These are phyloP conservation scores for Leccinum sublutescens DNA, from an alignment of 768 basidiomycete species.

Conservation along the genomic window DNA sequence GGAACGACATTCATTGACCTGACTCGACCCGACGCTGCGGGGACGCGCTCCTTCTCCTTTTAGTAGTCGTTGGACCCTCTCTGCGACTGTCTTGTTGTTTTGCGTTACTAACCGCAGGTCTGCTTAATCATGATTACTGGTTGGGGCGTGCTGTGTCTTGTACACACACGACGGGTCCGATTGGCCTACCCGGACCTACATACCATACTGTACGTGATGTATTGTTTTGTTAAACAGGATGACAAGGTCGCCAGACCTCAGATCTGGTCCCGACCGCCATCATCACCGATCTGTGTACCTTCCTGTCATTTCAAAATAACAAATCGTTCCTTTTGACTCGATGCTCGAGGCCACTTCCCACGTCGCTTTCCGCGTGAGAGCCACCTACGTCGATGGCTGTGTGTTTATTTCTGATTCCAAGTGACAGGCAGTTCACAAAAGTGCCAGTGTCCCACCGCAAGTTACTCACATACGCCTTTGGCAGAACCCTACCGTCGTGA, in stretches of 20 bases:
- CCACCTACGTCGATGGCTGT: neutral
- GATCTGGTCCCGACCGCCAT: neutral
- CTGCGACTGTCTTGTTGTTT: neutral
- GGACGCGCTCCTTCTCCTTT: neutral
- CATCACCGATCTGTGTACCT: neutral
- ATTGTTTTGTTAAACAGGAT: neutral
- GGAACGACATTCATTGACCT: neutral
- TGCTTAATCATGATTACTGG: neutral
- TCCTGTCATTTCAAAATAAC: slow-evolving; percentile 1
- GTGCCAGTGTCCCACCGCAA: too few relatives aligned
- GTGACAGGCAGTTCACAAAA: too few relatives aligned
- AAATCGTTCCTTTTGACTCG: neutral
- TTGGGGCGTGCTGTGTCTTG: neutral
- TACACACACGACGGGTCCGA: too few relatives aligned
- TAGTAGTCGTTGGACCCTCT: neutral
- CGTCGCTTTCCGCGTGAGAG: neutral
- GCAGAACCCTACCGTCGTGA: neutral
- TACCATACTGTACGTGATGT: neutral
- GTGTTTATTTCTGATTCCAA: neutral
- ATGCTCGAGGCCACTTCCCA: neutral
- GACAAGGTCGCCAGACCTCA: neutral
- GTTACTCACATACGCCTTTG: too few relatives aligned
- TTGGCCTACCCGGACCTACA: neutral
- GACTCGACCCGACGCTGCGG: neutral
- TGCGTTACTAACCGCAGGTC: neutral